Conservation (phyloP, 2,329 filamentous ascomycete genomes). For the Aureobasidium sp. region DNA sequence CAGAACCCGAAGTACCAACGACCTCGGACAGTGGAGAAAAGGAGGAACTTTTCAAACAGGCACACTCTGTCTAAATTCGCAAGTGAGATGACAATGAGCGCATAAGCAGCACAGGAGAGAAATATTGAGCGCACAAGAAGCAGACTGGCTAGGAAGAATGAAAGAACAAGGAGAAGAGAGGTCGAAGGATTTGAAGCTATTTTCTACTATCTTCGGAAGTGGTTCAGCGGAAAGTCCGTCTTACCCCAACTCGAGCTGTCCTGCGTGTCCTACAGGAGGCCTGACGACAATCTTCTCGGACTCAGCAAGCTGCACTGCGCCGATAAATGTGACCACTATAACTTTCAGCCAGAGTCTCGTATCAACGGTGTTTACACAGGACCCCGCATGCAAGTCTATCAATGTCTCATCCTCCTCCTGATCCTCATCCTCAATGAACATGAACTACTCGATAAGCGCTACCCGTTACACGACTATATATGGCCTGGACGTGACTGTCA, state of each 20-base stretch:
- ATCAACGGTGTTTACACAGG: neutral
- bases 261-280: neutral
- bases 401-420: constrained; percentile 7
- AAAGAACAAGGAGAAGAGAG: neutral
- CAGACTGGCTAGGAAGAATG: too few species aligned
- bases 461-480: constrained; percentile 14
- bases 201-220: neutral
- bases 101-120: neutral
- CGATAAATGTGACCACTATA: neutral
- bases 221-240: neutral
- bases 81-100: neutral
- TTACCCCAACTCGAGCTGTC: neutral
- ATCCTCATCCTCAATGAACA: too few species aligned
- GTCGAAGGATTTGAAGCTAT: neutral
- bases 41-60: neutral
- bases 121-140: neutral
- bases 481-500: constrained; percentile 8
- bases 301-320: neutral
- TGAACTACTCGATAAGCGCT: neutral
- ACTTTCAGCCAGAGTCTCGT: constrained; percentile 5
- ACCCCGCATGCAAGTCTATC: neutral
- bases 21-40: neutral
- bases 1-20: neutral
- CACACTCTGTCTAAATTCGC: neutral
- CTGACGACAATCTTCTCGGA: neutral